Evolutionary conservation across 345 rosid genomes (phyloP).

Genomic region (Salix udensis): DNA sequence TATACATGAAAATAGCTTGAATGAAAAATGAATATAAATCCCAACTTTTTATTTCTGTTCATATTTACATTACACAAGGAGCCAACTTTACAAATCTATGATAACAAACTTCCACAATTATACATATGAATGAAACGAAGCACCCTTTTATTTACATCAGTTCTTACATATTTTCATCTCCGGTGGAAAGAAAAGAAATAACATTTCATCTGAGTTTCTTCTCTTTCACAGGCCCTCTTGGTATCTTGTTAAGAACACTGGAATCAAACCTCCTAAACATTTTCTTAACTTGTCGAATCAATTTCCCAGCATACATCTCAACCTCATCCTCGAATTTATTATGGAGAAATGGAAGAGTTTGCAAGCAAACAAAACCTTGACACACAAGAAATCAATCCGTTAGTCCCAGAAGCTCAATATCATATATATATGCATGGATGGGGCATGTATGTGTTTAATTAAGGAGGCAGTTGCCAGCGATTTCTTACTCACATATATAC

Average conservation of each 20-base stretch:
- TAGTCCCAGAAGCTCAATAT: neutral
- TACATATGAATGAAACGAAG: neutral
- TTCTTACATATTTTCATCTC: neutral
- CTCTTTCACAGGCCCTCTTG: constrained; percentile 63
- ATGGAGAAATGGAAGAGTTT: constrained; percentile 64
- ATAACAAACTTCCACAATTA: neutral
- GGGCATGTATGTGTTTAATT: neutral
- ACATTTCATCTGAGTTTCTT: constrained; percentile 41
- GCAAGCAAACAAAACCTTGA: constrained; percentile 48
- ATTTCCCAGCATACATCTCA: constrained; percentile 38
- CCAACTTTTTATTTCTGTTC: neutral
- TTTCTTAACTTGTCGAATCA: constrained; percentile 39
- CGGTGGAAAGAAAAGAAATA: neutral
- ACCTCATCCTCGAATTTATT: constrained; percentile 59
- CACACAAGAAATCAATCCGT: neutral
- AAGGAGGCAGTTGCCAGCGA: neutral
- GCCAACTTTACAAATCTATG: neutral
- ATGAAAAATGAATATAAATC: neutral
- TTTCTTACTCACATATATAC: constrained; percentile 51
- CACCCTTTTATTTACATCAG: neutral
- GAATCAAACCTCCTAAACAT: constrained; percentile 46
- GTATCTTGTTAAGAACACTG: constrained; percentile 67
- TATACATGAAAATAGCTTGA: fast-evolving
- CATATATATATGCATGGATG: too few species aligned
- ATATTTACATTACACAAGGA: neutral